Percentiles rank a stretch among this genome's conserved stretches.
Evolutionary conservation across 2,329 filamentous ascomycete genomes (phyloP).

Genomic region (Gnomoniopsis smithogilvyi): DNA sequence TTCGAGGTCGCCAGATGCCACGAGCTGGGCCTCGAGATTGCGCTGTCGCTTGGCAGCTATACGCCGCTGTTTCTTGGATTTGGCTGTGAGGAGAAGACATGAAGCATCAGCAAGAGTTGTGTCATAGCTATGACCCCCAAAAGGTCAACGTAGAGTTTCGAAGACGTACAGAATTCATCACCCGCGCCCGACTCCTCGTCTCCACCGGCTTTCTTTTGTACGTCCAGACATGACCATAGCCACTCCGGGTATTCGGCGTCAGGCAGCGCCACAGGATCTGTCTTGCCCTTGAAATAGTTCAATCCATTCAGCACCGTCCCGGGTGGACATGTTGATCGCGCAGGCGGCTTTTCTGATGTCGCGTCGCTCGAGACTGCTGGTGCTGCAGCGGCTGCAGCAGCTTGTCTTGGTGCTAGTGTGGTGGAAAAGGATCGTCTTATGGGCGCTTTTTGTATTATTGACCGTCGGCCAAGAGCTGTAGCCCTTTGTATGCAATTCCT

Average conservation of each 20-base stretch:
- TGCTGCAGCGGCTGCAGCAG: constrained; percentile 30
- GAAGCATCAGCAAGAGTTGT: background rate
- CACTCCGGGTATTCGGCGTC: constrained; percentile 78
- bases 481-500: constrained; percentile 48
- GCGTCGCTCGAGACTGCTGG: constrained; percentile 21
- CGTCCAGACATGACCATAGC: constrained; percentile 72
- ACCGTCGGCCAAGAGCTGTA: constrained; percentile 31
- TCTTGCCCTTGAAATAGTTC: constrained; percentile 72
- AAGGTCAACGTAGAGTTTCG: background rate
- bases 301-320: constrained; percentile 71
- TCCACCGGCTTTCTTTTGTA: constrained; percentile 50
- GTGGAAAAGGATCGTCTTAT: constrained; percentile 39
- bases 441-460: constrained; percentile 18
- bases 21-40: constrained; percentile 53
- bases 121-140: background rate
- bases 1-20: constrained; percentile 64
- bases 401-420: constrained; percentile 23
- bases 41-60: constrained; percentile 65
- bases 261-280: constrained; percentile 69
- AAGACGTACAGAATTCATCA: constrained; percentile 74
- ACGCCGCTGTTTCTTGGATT: constrained; percentile 79
- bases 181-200: constrained; percentile 55
- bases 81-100: constrained; percentile 48
- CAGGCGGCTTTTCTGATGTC: constrained; percentile 18
- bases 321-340: constrained; percentile 54